A percentile compares a stretch with the other conserved stretches of the same genome.
Conservation (phyloP, 345 rosid genomes). For the Eucalyptus leucophloia region DNA sequence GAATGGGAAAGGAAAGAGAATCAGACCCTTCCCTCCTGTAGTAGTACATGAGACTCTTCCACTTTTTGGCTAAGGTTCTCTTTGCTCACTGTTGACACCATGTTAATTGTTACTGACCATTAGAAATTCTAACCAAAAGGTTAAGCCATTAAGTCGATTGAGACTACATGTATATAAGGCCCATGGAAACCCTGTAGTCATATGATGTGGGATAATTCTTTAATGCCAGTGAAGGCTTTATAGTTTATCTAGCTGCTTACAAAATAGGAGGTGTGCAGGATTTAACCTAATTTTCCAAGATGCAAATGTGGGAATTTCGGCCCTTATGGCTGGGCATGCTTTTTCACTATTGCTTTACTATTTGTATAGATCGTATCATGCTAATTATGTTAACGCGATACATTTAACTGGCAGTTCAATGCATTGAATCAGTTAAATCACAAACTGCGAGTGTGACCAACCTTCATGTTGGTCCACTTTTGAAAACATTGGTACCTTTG, state of each 20-base stretch:
- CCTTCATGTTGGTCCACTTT: not conserved
- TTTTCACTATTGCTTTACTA: not conserved
- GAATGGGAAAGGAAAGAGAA: not conserved
- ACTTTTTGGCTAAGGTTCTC: not conserved
- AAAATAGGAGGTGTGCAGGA: not conserved
- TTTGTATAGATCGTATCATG: not conserved
- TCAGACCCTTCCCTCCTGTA: not conserved
- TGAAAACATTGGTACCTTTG: not conserved
- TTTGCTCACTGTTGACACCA: not conserved
- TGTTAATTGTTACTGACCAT: not conserved
- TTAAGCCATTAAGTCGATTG: not conserved
- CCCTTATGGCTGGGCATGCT: not conserved
- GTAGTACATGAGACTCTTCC: not conserved
- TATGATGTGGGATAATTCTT: not conserved
- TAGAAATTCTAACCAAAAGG: not conserved
- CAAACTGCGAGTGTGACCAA: not conserved
- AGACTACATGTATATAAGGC: not conserved
- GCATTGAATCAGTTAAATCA: not conserved
- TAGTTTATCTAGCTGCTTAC: not conserved
- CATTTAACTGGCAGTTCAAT: not conserved
- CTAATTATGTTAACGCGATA: not conserved
- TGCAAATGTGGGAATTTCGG: not conserved
- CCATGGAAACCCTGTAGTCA: not conserved
- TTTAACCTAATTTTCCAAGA: not conserved
- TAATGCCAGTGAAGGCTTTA: not conserved